These are phyloP conservation scores for Skeletonema grethae DNA, from an alignment of 108 stramenopile genomes.

Conservation along the genomic window DNA sequence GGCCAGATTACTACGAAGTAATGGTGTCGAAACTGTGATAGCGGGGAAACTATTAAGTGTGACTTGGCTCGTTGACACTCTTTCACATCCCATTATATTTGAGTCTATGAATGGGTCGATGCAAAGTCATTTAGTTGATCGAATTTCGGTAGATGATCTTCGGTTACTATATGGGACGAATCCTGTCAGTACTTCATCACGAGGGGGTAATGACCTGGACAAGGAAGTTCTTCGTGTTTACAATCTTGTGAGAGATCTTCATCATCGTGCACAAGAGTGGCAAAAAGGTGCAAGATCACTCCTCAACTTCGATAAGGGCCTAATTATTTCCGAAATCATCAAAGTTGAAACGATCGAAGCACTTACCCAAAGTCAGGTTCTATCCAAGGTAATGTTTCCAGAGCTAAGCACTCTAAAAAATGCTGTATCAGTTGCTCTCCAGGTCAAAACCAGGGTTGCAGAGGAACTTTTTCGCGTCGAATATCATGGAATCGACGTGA, in stretches of 20 bases:
- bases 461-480: conserved; percentile 59
- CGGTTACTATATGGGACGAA: conserved; percentile 15
- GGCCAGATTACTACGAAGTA: conserved; percentile 34
- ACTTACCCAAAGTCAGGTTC: conserved; percentile 16
- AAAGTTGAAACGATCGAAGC: conserved; percentile 22
- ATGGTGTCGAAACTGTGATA: conserved; percentile 35
- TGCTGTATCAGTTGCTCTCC: conserved; percentile 39
- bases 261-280: conserved; percentile 59
- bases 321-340: conserved; percentile 11
- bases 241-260: conserved; percentile 57
- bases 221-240: conserved; percentile 57
- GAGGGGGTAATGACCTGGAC: conserved; percentile 23
- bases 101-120: neutral
- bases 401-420: conserved; percentile 49
- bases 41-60: conserved; percentile 50
- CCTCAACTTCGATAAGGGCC: conserved; percentile 5
- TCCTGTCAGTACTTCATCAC: conserved; percentile 14
- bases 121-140: conserved; percentile 2
- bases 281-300: conserved; percentile 49
- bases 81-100: conserved; percentile 20
- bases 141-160: conserved; percentile 37
- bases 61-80: conserved; percentile 61
- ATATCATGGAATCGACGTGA: conserved; percentile 51
- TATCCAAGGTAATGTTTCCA: conserved; percentile 61
- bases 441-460: conserved; percentile 53